These are phyloP conservation scores for Microdochium nivale DNA, from an alignment of 2,329 filamentous ascomycete genomes.

Conservation along the genomic window DNA sequence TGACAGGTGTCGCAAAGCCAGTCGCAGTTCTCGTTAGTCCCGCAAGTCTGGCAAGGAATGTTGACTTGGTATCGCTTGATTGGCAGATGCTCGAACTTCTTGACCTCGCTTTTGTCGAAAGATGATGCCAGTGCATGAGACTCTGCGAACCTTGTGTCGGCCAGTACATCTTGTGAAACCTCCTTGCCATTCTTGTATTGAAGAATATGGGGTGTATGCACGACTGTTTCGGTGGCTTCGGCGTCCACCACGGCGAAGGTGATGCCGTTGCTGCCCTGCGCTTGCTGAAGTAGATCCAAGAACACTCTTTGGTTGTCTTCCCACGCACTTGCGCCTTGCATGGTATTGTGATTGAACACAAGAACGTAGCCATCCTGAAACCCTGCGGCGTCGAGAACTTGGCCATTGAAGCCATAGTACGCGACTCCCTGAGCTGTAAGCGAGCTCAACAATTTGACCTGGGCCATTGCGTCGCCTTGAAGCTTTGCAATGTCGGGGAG, in stretches of 20 bases:
- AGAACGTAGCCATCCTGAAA: not conserved
- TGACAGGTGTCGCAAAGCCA: not conserved
- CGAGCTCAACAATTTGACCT: not conserved
- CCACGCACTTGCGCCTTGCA: not conserved
- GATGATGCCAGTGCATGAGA: not conserved
- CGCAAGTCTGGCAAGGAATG: not conserved
- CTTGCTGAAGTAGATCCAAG: not conserved
- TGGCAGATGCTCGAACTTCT: not conserved
- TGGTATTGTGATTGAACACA: not conserved
- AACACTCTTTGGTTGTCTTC: not conserved
- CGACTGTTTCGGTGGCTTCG: not conserved
- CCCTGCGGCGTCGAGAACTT: not conserved
- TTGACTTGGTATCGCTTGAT: not conserved
- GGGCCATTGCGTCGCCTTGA: not conserved
- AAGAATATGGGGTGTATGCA: not conserved
- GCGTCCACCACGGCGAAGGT: not conserved
- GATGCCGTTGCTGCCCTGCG: not conserved
- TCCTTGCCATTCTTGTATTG: not conserved
- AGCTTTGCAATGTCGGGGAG: not conserved
- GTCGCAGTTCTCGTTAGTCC: not conserved
- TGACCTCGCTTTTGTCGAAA: not conserved
- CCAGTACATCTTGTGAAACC: not conserved
- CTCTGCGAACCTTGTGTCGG: not conserved
- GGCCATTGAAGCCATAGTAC: not conserved
- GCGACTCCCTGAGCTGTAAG: not conserved